Percentiles rank a stretch among this genome's conserved stretches.
Conservation (phyloP, 352 stramenopile genomes). For the Thalassiosira hispida region DNA sequence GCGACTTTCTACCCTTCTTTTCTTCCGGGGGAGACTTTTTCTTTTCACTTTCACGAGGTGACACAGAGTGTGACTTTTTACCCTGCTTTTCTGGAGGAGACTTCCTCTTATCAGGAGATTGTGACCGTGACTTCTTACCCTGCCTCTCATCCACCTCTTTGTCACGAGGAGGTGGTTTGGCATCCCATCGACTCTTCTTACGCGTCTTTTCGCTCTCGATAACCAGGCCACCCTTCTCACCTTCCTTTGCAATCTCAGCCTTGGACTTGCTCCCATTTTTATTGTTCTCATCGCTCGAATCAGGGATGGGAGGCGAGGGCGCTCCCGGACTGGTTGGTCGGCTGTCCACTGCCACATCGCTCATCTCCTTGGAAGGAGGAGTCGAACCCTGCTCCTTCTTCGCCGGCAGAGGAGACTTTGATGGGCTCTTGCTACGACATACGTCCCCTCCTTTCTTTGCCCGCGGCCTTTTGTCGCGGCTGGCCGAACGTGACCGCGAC, state of each 20-base stretch:
- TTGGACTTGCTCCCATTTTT: not conserved
- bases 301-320: slow-evolving; percentile 16
- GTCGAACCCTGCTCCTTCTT: too few species aligned
- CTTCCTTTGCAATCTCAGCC: not conserved
- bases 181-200: not conserved
- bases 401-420: too few species aligned
- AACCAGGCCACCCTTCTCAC: not conserved
- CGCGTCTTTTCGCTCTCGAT: not conserved
- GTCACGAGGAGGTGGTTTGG: slow-evolving; percentile 1
- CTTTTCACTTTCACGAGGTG: not conserved
- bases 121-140: not conserved
- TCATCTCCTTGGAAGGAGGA: not conserved
- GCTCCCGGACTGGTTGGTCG: slow-evolving; percentile 17
- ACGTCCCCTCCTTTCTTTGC: not conserved
- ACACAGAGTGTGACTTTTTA: not conserved
- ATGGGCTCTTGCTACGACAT: too few species aligned
- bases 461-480: not conserved
- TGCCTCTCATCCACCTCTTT: too few species aligned
- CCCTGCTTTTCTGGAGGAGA: not conserved
- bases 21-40: not conserved
- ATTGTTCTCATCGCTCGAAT: slow-evolving; percentile 12
- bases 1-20: not conserved
- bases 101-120: not conserved
- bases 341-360: slow-evolving; percentile 15
- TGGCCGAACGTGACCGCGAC: not conserved